Conservation (phyloP, 176 grass and related monocot species). For the Carex littledalei region DNA sequence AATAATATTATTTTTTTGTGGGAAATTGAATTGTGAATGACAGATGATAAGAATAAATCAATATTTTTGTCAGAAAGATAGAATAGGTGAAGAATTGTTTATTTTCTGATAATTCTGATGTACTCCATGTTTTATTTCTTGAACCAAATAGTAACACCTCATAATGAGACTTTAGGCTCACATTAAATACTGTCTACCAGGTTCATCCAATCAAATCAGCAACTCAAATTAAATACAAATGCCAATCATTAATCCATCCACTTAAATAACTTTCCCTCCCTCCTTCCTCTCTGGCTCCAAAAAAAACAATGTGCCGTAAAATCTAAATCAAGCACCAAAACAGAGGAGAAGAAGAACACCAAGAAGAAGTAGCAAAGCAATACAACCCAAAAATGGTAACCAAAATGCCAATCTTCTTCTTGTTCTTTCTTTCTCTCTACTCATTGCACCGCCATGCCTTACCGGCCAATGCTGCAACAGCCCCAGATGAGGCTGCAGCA, state of each 20-base stretch:
- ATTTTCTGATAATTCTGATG: background rate
- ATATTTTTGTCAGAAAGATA: background rate
- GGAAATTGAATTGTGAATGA: background rate
- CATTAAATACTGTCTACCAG: constrained; percentile 3
- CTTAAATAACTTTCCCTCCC: constrained; percentile 22
- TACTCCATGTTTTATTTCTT: background rate
- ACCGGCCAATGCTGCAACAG: constrained; percentile 31
- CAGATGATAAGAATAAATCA: background rate
- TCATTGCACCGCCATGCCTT: constrained; percentile 35
- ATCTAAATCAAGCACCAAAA: constrained; percentile 28
- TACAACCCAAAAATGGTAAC: constrained; percentile 8
- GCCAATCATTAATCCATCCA: constrained; percentile 19
- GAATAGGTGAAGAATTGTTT: background rate
- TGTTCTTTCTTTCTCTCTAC: constrained; percentile 35
- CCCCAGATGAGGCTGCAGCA: constrained; percentile 32
- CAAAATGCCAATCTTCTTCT: constrained; percentile 36
- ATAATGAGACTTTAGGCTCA: background rate
- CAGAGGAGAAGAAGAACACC: constrained; percentile 34
- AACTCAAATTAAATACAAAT: constrained; percentile 5
- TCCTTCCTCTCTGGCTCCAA: background rate
- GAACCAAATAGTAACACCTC: background rate
- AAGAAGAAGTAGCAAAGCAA: constrained; percentile 21
- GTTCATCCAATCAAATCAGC: background rate
- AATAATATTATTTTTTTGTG: background rate
- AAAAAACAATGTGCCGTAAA: constrained; percentile 9